phyloP scores from a whole-genome alignment of 2,329 filamentous ascomycete species.

The Aspergillus felis region DNA sequence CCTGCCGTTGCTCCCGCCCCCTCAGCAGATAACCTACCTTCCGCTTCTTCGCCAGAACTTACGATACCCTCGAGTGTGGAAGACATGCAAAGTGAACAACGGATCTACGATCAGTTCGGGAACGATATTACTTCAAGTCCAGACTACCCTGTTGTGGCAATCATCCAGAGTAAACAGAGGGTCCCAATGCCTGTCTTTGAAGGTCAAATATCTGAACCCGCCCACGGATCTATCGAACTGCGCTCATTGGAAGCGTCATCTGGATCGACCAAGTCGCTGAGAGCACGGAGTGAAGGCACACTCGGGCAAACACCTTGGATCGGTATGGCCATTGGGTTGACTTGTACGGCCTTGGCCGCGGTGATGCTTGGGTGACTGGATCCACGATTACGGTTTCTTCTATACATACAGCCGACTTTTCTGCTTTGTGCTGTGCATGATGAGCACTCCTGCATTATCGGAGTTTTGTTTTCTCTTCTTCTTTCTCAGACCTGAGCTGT shows the following conservation, averaged over 20 bases:
- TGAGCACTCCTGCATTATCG: constrained; percentile 13
- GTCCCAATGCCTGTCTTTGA: constrained; percentile 15
- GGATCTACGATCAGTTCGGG: not conserved
- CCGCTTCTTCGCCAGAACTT: constrained; percentile 11
- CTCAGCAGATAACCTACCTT: constrained; percentile 15
- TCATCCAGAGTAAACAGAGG: too few relatives aligned
- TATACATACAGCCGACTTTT: not conserved
- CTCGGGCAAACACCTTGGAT: constrained; percentile 40
- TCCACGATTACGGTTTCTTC: too few relatives aligned
- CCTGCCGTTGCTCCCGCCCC: constrained; percentile 22
- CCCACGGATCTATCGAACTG: constrained; percentile 27
- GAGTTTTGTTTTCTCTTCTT: constrained; percentile 14
- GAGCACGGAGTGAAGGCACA: constrained; percentile 35
- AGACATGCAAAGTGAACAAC: constrained; percentile 1
- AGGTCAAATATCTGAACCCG: constrained; percentile 25
- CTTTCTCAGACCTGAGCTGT: not conserved
- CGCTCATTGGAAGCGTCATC: constrained; percentile 19
- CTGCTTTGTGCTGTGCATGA: not conserved
- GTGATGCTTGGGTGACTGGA: constrained; percentile 34
- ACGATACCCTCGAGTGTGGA: constrained; percentile 5
- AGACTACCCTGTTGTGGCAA: too few relatives aligned
- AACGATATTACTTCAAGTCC: not conserved
- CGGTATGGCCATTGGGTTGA: constrained; percentile 39
- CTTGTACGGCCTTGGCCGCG: constrained; percentile 36
- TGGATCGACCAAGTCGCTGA: constrained; percentile 24